Base-by-base conservation (phyloP, 2,329 filamentous ascomycete species). In the Fusarium multiceps region DNA sequence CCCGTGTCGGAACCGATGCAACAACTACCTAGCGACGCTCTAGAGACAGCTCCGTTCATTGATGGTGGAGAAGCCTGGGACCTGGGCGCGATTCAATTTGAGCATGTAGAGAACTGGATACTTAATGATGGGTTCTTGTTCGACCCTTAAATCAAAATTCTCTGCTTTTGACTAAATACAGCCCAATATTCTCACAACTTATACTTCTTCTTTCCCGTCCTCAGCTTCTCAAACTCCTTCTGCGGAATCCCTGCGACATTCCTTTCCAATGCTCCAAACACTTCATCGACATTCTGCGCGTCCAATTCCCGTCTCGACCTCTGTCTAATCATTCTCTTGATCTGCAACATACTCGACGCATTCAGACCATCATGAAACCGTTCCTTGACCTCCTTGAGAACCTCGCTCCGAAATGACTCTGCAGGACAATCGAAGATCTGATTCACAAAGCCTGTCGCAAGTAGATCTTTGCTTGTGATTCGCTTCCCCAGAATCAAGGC, bases 21-120 rank as follows among this genome's bases (percentile, higher is more conserved):
- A 6, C 34, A 28, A 18, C 34, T 34, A 4, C 23, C 8, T 10
- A 41, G 2, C 9, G 23, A 41, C 2, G 34, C 34, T 4, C 28
- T 53, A 7, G 49, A 53, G 8, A 18, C 34, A 2, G 18, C 6
- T 12, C 23, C 37, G 2, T 41, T 53, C 1, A 28, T 53, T 9
- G 34, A 41, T 28, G 0, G 6, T 2, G 49, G 49, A 9, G 49
- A 30, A 2, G 9, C 34, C 1, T 53, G 25, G 25, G 49, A 53
- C 4, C 6, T 53, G 3, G 49, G 49, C 3, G 12, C 49, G 7
- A 42, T 53, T 23, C 34, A 53, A 23, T 53, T 53, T 6, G 49
- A 53, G 34, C 49, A 53, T 18, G 49, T 53, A 16, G 49, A 53
- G 23, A 53, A 53, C 6, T 53, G 49, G 49, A 53, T 53, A 28